Base-by-base conservation (phyloP, 192 early-diverging fungal species). In the Lunasporangiospora selenospora region DNA sequence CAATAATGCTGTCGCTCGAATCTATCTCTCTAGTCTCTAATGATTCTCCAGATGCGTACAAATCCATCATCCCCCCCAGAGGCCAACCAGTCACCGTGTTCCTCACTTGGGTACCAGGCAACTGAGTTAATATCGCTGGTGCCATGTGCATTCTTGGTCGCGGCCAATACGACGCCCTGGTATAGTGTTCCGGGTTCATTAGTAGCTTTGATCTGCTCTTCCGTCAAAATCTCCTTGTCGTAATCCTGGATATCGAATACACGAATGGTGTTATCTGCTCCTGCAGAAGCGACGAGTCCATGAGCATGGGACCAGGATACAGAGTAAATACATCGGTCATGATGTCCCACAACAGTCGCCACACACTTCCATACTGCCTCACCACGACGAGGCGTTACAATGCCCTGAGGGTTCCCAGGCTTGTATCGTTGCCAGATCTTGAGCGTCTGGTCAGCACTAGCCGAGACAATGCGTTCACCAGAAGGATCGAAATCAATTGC, bases 41-140 rank as follows among this genome's bases (percentile, higher is more conserved):
- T 57, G 39, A 86, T 59, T 24, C 79, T 62, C 96, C 96, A 98
- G 26, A 98, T 89, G 23, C 90, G 82, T 5, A 97, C 85, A 34
- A 83, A 62, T 16, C 89, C 88, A 82, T 98, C 97, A 75, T 98
- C 97, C 6, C 97, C 97, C n/a, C 84, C 89, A 5, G 93, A 89
- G 5, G 93, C 91, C 31, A 98, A 70, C 81, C 88, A 86, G 40
- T 90, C 79, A 6, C 76, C 73, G 53, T 88, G 80, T 6, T 66
- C 75, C n/a, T 81, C 78, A 18, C 70, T 67, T 2, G 92, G 90
- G 69, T 89, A 89, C 92, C 97, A 98, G 33, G 81, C 65, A 6
- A 96, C 93, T 53, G 89, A 89, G 80, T 98, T 98, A 42, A 98
- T 86, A 73, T 98, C 97, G 53, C 78, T 80, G 15, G 90, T 83